phyloP scores from a whole-genome alignment of 2,329 filamentous ascomycete species.

The Dactylellina parvicollis region DNA sequence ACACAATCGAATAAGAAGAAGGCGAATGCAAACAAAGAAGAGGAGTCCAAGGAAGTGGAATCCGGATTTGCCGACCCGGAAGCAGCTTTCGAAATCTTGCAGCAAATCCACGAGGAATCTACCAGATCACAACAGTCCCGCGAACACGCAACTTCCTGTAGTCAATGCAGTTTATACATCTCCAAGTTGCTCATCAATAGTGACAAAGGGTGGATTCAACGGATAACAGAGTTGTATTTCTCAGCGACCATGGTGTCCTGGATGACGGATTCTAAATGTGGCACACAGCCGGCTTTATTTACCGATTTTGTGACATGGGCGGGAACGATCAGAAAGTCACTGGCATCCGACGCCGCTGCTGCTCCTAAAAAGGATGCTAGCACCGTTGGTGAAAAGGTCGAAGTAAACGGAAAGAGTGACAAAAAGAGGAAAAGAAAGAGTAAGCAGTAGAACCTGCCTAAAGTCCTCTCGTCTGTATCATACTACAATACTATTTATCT shows the following conservation, averaged over 20 bases:
- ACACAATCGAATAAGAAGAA: conserved; percentile 43
- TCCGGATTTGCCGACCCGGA: conserved; percentile 11
- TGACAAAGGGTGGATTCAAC: conserved; percentile 32
- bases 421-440: conserved; percentile 39
- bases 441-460: background rate
- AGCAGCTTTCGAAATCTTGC: conserved; percentile 25
- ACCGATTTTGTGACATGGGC: conserved; percentile 53
- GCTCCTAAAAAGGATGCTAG: background rate
- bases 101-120: conserved; percentile 41
- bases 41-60: conserved; percentile 13
- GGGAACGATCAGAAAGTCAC: conserved; percentile 38
- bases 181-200: conserved; percentile 23
- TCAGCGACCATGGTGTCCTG: conserved; percentile 38
- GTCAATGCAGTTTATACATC: conserved; percentile 44
- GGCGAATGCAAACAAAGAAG: conserved; percentile 36
- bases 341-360: background rate
- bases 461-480: background rate
- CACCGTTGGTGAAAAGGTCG: conserved; percentile 20
- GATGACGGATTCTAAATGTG: conserved; percentile 36
- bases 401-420: conserved; percentile 23
- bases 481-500: background rate
- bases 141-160: conserved; percentile 40
- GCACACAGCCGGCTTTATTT: conserved; percentile 38
- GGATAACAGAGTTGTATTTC: conserved; percentile 38
- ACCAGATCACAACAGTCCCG: conserved; percentile 19